Evolutionary conservation across 768 basidiomycete species (phyloP), one percentile per base, ranked within the genome.

Genomic region (Boletus patriciae): DNA sequence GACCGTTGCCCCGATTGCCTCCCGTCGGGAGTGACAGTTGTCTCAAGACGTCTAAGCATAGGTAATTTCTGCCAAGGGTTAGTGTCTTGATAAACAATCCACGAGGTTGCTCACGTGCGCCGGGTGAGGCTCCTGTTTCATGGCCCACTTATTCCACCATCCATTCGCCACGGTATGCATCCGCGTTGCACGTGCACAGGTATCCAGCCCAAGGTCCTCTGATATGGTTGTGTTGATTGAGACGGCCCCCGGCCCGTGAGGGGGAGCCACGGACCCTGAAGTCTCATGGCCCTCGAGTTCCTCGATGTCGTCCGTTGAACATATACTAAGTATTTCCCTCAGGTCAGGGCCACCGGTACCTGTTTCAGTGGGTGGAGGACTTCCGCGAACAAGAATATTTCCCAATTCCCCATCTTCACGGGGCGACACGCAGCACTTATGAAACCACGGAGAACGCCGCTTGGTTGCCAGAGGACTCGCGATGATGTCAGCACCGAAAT

Each of bases 91-190:
- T 21, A 31, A 63, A 55, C 18, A 51, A 36, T 27, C 31, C 50
- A 59, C 41, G 47, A 58, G 57, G 50, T 50, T 23, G 49, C 66
- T 65, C 58, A 67, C 73, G 31, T 46, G 57, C 27, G 29, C 45
- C 33, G 43, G 13, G 33, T 50, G 55, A 46, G 63, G 53, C 38
- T 62, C 62, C 46, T 59, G 67, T 43, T 64, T 71, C 56, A 74
- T 63, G 25, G 78, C 76, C 81, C 81, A 86, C 52, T 74, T 76
- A 11, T 77, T 71, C 74, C 78, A 75, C 84, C 84, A 76, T 19
- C 82, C 84, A 45, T 69, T 71, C 43, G 74, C 76, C n/a, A 77
- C 75, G 56, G 71, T 70, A 46, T 78, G 70, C 36, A 63, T 69
- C 50, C 74, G 74, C 52, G 71, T 62, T 55, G 66, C 71, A 54